phyloP scores from a whole-genome alignment of 768 basidiomycete genomes.

The Russula virescens region DNA sequence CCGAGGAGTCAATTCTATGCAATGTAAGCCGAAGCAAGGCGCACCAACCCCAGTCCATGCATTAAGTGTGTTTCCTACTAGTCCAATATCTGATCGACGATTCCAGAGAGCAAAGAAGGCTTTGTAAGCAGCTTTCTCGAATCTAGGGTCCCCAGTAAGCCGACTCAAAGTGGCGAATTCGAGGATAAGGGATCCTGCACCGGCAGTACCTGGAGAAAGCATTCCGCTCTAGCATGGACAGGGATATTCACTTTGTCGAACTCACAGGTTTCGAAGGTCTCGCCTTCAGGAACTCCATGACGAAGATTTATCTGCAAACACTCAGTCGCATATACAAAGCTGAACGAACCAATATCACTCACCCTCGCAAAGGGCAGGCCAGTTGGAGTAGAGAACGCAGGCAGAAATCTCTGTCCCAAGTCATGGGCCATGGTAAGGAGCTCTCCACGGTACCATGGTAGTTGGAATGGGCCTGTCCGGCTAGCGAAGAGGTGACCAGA shows the following conservation, averaged over 20 bases:
- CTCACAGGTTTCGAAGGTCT: constrained; percentile 82
- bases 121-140: constrained; percentile 83
- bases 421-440: constrained; percentile 78
- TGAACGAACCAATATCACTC: constrained; percentile 22
- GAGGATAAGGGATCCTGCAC: constrained; percentile 86
- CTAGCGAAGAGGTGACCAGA: constrained; percentile 83
- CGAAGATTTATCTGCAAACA: constrained; percentile 68
- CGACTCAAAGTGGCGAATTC: constrained; percentile 94
- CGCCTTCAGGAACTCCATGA: constrained; percentile 68
- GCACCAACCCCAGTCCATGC: constrained; percentile 68
- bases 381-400: constrained; percentile 88
- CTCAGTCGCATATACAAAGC: constrained; percentile 8
- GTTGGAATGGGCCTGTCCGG: constrained; percentile 55
- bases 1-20: background rate
- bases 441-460: constrained; percentile 83
- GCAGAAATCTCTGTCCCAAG: constrained; percentile 78
- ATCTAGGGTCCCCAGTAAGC: constrained; percentile 82
- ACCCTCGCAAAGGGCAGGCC: constrained; percentile 92
- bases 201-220: constrained; percentile 65
- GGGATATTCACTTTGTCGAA: constrained; percentile 20
- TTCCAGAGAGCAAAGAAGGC: constrained; percentile 96
- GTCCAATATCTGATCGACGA: constrained; percentile 71
- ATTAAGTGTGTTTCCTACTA: constrained; percentile 87
- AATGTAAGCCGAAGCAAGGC: background rate
- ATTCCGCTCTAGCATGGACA: background rate